phyloP scores from a whole-genome alignment of 108 stramenopile genomes.

The Nannochloropsis gaditana region DNA sequence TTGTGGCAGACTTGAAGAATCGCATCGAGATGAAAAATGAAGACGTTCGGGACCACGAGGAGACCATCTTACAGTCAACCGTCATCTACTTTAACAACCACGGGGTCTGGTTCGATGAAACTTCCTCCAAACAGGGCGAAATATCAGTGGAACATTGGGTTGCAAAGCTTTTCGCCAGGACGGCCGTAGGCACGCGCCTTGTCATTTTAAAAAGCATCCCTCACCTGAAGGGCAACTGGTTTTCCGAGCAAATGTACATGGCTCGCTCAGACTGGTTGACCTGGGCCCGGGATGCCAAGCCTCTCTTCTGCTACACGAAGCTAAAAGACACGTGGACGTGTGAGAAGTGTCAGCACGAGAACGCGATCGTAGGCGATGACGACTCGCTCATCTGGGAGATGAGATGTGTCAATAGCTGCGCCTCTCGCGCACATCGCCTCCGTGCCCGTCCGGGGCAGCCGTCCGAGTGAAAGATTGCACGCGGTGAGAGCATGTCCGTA shows the following conservation, averaged over 20 bases:
- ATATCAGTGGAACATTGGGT: slow-evolving; percentile 1
- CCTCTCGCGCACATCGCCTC: slow-evolving; percentile 5
- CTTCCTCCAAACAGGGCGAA: background rate
- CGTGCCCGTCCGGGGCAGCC: background rate
- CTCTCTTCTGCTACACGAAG: slow-evolving; percentile 12
- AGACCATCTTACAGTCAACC: background rate
- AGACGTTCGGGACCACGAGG: background rate
- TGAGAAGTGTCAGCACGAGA: slow-evolving; percentile 13
- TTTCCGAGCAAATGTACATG: slow-evolving; percentile 14
- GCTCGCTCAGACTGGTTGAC: slow-evolving; percentile 16
- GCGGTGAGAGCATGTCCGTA: too few species aligned
- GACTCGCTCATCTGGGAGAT: background rate
- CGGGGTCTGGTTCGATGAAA: background rate
- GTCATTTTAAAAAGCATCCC: slow-evolving; percentile 12
- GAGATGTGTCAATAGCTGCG: slow-evolving; percentile 19
- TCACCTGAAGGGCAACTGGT: slow-evolving; percentile 19
- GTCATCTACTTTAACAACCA: slow-evolving; percentile 10
- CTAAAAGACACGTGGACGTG: background rate
- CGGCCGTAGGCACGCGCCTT: slow-evolving; percentile 2
- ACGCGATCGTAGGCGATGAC: background rate
- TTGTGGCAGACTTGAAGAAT: slow-evolving; percentile 8
- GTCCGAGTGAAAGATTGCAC: background rate
- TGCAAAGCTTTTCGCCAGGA: background rate
- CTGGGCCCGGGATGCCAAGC: background rate
- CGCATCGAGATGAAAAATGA: slow-evolving; percentile 12